Base-by-base conservation (phyloP, 306 rosid genomes). In the Gillenia trifoliata region DNA sequence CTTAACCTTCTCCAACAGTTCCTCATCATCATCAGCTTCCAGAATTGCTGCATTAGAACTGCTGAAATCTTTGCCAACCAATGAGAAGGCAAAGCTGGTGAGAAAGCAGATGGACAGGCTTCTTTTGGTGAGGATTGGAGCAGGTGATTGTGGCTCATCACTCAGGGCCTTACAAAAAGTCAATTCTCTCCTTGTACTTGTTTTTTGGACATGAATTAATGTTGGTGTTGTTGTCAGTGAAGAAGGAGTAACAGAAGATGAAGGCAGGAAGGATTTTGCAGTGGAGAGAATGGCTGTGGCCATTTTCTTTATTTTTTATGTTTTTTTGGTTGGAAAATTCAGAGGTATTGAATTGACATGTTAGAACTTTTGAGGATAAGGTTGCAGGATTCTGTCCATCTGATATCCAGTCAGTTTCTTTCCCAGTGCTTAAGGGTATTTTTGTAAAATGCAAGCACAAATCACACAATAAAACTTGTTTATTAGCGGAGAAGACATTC, bases 21-120 rank as follows among this genome's bases (percentile, higher is more conserved):
- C 99, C 33, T 74, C 84, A 54, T 95, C 99, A 62, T 95, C 99
- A 8, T 95, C 99, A 43, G 99, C 96, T 69, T 95, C 99, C 63
- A 95, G 87, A 68, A 95, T 92, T 73, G 99, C 96, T 3, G 99
- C 97, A 85, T 80, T 84, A 5, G 92, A 88, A 72, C 64, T 78
- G 64, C 61, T 69, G 71, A 68, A 74, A 1, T 87, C 84, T 55
- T 74, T 78, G 68, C 86, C 90, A 63, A 83, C 79, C 71, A 86
- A 80, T 28, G 87, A 70, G 79, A 92, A 80, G 71, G 82, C 80
- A 71, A 89, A 71, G 80, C 88, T 79, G 73, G 88, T 73, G 57
- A 86, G 22, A 64, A 89, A 76, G 85, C 83, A 47, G 47, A 86
- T 61, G 12, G 89, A 85, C 4, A 92, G 72, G 75, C 66, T 77